Evolutionary conservation across 176 grass and related monocot species (phyloP), one percentile per base, ranked within the genome.

Genomic region (Neostapfia colusana): DNA sequence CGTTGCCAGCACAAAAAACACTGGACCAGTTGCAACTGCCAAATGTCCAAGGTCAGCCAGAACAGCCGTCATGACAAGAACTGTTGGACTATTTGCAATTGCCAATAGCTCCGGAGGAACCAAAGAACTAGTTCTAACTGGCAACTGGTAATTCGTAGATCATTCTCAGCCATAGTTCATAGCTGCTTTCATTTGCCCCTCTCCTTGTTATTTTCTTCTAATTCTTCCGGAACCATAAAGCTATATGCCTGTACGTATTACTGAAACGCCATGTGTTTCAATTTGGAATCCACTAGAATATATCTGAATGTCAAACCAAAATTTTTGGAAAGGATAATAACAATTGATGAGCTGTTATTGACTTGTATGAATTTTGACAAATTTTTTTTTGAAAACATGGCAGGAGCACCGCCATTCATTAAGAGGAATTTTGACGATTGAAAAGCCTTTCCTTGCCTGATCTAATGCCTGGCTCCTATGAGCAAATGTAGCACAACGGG

Each of bases 221-320:
- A 20, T 73, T 67, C 40, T 56, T 88, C 80, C 43, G 9, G 15
- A 79, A 83, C n/a, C 83, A 80, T 74, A 83, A 88, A 88, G 35
- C 15, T 61, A 26, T 61, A 83, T 61, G 9, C 15, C 15, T 74
- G 51, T 51, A 25, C 63, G 62, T 63, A 76, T n/a, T 21, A 59
- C 53, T 51, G 69, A 79, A 85, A 55, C 74, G 53, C 6, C 21
- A 53, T 68, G 20, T 44, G 73, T 64, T 74, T 79, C 31, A 31
- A 31, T 31, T 31, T 31, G 31, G 2, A 31, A 3, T 31, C 31
- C 31, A 31, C 31, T 31, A 31, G 38, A 67, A 66, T 5, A 25
- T 13, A 21, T 37, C 27, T 10, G 67, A 44, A 35, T 66, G 42
- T 24, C 26, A 20, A 20, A 73, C 18, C 18, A 67, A 77, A 62